phyloP scores from a whole-genome alignment of 2,329 filamentous ascomycete species.

The Anthostomella pinea region DNA sequence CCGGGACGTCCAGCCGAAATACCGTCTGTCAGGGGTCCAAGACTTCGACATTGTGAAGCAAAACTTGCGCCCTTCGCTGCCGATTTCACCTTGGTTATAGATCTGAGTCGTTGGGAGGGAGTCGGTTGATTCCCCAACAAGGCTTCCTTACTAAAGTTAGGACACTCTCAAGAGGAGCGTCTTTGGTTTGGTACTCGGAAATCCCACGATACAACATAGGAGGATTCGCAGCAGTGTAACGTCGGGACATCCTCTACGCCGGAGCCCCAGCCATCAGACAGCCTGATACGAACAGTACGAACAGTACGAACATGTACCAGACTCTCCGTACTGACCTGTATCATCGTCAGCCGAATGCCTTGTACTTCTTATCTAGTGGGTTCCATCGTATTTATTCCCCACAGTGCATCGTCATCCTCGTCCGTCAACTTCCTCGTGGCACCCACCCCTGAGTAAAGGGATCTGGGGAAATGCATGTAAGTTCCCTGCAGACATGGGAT shows the following conservation, averaged over 20 bases:
- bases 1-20: conserved; percentile 21
- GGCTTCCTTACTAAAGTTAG: conserved; percentile 1
- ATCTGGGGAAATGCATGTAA: conserved; percentile 1
- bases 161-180: conserved; percentile 13
- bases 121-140: too few relatives aligned
- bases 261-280: conserved; percentile 3
- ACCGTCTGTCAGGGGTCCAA: conserved; percentile 6
- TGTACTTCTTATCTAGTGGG: too few relatives aligned
- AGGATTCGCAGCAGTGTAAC: conserved; percentile 14
- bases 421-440: background rate
- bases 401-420: too few relatives aligned
- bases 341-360: too few relatives aligned
- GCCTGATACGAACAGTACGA: too few relatives aligned
- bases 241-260: conserved; percentile 11
- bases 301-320: background rate
- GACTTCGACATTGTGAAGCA: background rate
- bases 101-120: too few relatives aligned
- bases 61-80: too few relatives aligned
- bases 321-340: background rate
- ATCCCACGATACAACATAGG: conserved; percentile 3
- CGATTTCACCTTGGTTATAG: too few relatives aligned
- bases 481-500: conserved; percentile 17
- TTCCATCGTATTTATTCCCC: too few relatives aligned
- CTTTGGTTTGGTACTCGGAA: too few relatives aligned
- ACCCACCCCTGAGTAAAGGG: background rate